These are phyloP conservation scores for Fusarium sororula DNA, from an alignment of 2,329 filamentous ascomycete species.

Conservation along the genomic window DNA sequence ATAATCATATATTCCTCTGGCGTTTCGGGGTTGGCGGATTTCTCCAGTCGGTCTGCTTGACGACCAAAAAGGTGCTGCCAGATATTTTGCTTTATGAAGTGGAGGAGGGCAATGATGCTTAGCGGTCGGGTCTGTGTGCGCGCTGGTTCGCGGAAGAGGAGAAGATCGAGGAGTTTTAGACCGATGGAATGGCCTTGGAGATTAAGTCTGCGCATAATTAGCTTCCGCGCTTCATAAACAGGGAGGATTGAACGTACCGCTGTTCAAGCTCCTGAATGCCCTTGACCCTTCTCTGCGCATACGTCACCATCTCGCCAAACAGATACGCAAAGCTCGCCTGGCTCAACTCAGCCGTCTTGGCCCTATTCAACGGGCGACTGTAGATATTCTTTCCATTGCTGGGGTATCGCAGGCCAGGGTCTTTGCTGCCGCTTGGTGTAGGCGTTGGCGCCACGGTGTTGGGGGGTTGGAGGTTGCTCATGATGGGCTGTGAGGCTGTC, in stretches of 20 bases:
- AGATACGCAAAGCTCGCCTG: conserved; percentile 95
- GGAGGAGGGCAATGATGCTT: conserved; percentile 88
- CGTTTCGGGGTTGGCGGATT: conserved; percentile 80
- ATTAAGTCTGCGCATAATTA: conserved; percentile 71
- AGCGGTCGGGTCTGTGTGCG: conserved; percentile 80
- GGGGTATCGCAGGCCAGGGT: conserved; percentile 81
- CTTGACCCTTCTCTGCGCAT: conserved; percentile 89
- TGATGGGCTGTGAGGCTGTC: conserved; percentile 42
- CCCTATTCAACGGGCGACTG: conserved; percentile 91
- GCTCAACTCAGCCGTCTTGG: conserved; percentile 87
- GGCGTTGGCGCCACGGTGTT: conserved; percentile 51
- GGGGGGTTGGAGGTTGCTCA: conserved; percentile 61
- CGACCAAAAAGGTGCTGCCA: conserved; percentile 94
- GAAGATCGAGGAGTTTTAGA: conserved; percentile 91
- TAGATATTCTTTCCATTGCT: conserved; percentile 98
- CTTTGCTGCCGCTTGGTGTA: conserved; percentile 49
- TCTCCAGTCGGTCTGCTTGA: conserved; percentile 91
- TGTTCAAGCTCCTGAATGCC: conserved; percentile 95
- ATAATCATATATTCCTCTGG: conserved; percentile 99
- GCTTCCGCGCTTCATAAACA: neutral
- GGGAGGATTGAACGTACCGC: conserved; percentile 62
- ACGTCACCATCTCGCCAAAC: conserved; percentile 95
- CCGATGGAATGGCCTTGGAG: conserved; percentile 93
- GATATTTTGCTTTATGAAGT: conserved; percentile 92
- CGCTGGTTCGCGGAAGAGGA: conserved; percentile 82